phyloP scores from a whole-genome alignment of 1,139 yeast species.

The Yamadazyma dendronema region DNA sequence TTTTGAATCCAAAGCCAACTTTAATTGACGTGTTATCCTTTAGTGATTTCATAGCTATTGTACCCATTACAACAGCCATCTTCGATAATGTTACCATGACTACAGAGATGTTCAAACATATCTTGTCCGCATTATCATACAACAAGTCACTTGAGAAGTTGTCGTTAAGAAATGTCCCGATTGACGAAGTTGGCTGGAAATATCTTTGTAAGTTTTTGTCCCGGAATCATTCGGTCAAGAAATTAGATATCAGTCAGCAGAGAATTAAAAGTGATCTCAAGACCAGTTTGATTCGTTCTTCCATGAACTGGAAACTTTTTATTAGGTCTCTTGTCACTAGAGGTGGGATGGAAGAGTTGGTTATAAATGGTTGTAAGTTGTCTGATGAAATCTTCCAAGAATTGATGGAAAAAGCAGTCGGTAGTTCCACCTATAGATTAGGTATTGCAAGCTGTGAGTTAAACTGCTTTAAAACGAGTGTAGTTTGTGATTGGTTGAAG shows the following conservation, averaged over 20 bases:
- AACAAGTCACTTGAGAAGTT: slow-evolving; percentile 65
- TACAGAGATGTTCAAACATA: slow-evolving; percentile 73
- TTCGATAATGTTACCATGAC: slow-evolving; percentile 83
- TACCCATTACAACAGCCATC: slow-evolving; percentile 73
- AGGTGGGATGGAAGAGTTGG: slow-evolving; percentile 80
- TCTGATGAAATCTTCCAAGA: slow-evolving; percentile 49
- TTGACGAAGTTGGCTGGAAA: slow-evolving; percentile 72
- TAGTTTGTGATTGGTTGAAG: slow-evolving; percentile 64
- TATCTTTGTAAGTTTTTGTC: slow-evolving; percentile 70
- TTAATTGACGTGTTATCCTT: slow-evolving; percentile 85
- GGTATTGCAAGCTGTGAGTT: slow-evolving; percentile 78
- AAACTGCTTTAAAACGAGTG: slow-evolving; percentile 51
- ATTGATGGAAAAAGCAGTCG: slow-evolving; percentile 53
- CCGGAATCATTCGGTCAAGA: slow-evolving; percentile 54
- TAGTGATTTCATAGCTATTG: slow-evolving; percentile 81
- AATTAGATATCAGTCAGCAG: slow-evolving; percentile 80
- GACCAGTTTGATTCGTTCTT: slow-evolving; percentile 49
- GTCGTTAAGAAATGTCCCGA: slow-evolving; percentile 74
- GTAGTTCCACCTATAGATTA: slow-evolving; percentile 58
- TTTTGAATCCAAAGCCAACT: slow-evolving; percentile 89
- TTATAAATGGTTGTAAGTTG: slow-evolving; percentile 76
- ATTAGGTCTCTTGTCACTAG: slow-evolving; percentile 54
- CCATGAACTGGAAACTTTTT: slow-evolving; percentile 76
- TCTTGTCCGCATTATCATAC: slow-evolving; percentile 59
- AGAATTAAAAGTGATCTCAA: slow-evolving; percentile 53